Base-by-base conservation (phyloP, 2,329 filamentous ascomycete genomes). In the Diaporthe ampelina region DNA sequence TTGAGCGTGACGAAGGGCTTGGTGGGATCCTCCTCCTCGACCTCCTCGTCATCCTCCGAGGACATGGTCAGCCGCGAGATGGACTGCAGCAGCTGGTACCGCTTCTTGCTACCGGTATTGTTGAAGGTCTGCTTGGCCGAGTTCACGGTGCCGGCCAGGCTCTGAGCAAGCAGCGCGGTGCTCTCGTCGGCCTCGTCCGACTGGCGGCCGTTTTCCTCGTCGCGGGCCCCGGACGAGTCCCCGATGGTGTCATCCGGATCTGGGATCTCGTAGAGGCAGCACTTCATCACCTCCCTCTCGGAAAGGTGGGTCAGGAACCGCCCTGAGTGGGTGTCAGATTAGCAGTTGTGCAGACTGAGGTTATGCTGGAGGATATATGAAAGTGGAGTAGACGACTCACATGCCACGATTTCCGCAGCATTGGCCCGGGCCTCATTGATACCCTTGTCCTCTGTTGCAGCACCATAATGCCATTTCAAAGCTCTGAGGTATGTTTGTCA, bases 361-460 rank as follows among this genome's bases (percentile, higher is more conserved):
- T 3, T 11, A 15, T 3, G 10, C n/a, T 68, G 21, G 17, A 37
- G 26, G 40, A 43, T 19, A 43, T 29, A 2, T 29, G 32, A 54
- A 15, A 29, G 29, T 10, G 7, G 48, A 19, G 48, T 50, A 11
- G 24, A 29, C 32, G 5, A 68, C 63, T 68, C n/a, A 68, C 93
- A 95, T 50, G 94, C 94, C 19, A 95, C 93, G 76, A 95, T 93
- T 84, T 96, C 94, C 80, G 94, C 95, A 37, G 93, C 93, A 79
- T 91, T 90, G 26, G 92, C 93, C 71, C 94, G 88, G 19, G 93
- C 90, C 73, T 93, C 89, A 73, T 91, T 90, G 43, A 95, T 84
- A 5, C 91, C 91, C 74, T 90, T 90, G 74, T 93, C 86, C 76
- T 93, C 92, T 45, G 88, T 85, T 17, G 90, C 88, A 32, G 89